These are phyloP conservation scores for Paraphaeosphaeria sporulosa DNA, from an alignment of 2,329 filamentous ascomycete genomes.

Conservation along the genomic window DNA sequence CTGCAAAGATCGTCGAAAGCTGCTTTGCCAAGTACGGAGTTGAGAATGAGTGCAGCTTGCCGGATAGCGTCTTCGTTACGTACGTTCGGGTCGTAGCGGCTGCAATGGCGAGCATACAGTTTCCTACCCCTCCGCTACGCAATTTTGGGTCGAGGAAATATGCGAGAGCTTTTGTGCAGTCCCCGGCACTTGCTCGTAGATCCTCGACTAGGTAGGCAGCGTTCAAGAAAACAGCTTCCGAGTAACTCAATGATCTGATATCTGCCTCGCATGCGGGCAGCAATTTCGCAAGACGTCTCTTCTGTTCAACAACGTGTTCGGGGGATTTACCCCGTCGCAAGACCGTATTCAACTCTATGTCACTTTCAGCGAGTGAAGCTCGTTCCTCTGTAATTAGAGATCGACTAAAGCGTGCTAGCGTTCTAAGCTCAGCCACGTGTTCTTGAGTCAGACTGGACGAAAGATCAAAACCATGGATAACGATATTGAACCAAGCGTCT, in stretches of 20 bases:
- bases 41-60: slow-evolving; percentile 79
- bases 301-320: slow-evolving; percentile 80
- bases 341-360: slow-evolving; percentile 95
- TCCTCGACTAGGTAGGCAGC: slow-evolving; percentile 89
- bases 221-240: slow-evolving; percentile 90
- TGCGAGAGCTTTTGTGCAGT: slow-evolving; percentile 86
- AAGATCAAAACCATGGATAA: slow-evolving; percentile 87
- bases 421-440: slow-evolving; percentile 77
- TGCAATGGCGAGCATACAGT: slow-evolving; percentile 69
- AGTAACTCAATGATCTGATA: slow-evolving; percentile 83
- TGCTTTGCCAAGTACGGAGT: slow-evolving; percentile 90
- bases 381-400: slow-evolving; percentile 88
- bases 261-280: slow-evolving; percentile 80
- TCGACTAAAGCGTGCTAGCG: slow-evolving; percentile 86
- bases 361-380: slow-evolving; percentile 89
- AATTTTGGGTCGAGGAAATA: slow-evolving; percentile 96
- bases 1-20: slow-evolving; percentile 82
- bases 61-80: slow-evolving; percentile 75
- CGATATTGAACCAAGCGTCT: slow-evolving; percentile 98
- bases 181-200: slow-evolving; percentile 82
- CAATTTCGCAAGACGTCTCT: slow-evolving; percentile 75
- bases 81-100: slow-evolving; percentile 81
- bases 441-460: slow-evolving; percentile 76
- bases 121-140: slow-evolving; percentile 66
- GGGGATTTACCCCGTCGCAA: slow-evolving; percentile 84